phyloP scores from a whole-genome alignment of 2,329 filamentous ascomycete genomes.

The Xylariomycetidae sp. region DNA sequence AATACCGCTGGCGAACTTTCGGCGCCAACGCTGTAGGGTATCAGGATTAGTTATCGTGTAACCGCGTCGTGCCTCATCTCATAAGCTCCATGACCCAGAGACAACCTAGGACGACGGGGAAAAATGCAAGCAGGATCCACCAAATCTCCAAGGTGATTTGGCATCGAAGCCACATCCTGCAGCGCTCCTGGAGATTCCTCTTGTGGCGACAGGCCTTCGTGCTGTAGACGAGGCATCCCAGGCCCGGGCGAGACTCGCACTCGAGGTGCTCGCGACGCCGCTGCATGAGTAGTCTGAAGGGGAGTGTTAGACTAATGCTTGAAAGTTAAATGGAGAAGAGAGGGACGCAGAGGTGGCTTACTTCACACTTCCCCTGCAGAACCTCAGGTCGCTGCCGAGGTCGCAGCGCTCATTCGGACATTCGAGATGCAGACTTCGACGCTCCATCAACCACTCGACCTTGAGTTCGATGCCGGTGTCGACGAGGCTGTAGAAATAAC shows the following conservation, averaged over 20 bases:
- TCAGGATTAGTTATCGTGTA: too few species aligned
- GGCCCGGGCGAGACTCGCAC: conserved; percentile 52
- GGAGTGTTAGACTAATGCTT: too few species aligned
- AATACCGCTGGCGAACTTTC: too few species aligned
- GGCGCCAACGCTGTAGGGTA: too few species aligned
- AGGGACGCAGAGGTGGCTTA: conserved; percentile 19
- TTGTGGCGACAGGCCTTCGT: conserved; percentile 44
- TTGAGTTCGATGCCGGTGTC: conserved; percentile 63
- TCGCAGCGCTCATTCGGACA: conserved; percentile 60
- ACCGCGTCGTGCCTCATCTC: too few species aligned
- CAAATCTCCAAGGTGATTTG: conserved; percentile 43
- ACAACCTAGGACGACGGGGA: conserved; percentile 33
- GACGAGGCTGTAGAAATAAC: conserved; percentile 59
- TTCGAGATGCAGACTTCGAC: conserved; percentile 58
- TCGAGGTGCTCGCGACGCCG: conserved; percentile 56
- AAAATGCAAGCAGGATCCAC: conserved; percentile 42
- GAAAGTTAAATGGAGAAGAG: neutral
- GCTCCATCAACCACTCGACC: conserved; percentile 64
- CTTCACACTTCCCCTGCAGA: conserved; percentile 57
- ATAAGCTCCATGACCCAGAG: conserved; percentile 16
- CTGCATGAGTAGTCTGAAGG: conserved; percentile 47
- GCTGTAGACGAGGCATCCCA: conserved; percentile 52
- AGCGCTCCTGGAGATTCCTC: conserved; percentile 38
- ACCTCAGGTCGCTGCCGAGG: conserved; percentile 53
- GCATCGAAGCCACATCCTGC: conserved; percentile 39